Evolutionary conservation across 139 green algal genomes (phyloP).

Genomic region (Closterium sp.): DNA sequence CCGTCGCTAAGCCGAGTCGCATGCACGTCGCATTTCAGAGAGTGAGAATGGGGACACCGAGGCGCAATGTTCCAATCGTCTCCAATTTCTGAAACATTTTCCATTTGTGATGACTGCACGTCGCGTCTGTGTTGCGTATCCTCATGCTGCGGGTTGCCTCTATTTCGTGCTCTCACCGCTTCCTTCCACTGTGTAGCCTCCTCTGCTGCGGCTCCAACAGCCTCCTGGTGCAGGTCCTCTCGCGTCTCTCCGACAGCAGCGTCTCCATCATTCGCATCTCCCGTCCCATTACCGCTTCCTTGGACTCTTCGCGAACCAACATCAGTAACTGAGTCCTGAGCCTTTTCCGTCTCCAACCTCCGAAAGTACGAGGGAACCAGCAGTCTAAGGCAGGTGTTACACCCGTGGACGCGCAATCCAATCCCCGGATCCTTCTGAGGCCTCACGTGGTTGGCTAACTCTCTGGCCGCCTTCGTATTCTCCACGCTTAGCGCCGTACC

Average conservation of each 20-base stretch:
- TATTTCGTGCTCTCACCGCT: neutral
- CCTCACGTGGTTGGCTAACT: neutral
- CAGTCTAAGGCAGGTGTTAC: neutral
- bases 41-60: neutral
- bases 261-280: neutral
- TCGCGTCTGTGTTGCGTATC: too few relatives aligned
- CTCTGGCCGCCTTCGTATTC: neutral
- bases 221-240: neutral
- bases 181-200: neutral
- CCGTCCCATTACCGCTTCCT: neutral
- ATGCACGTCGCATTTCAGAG: neutral
- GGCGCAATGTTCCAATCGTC: neutral
- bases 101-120: neutral
- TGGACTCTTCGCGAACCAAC: neutral
- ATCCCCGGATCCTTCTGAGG: neutral
- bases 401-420: neutral
- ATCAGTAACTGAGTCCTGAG: neutral
- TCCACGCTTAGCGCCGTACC: neutral
- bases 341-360: neutral
- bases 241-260: neutral
- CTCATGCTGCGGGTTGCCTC: too few relatives aligned
- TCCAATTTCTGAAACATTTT: neutral
- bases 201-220: neutral
- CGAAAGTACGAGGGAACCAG: neutral
- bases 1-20: neutral